Evolutionary conservation across 768 basidiomycete genomes (phyloP), one percentile per base, ranked within the genome.

Genomic region (Naganishia vaughanmartiniae): DNA sequence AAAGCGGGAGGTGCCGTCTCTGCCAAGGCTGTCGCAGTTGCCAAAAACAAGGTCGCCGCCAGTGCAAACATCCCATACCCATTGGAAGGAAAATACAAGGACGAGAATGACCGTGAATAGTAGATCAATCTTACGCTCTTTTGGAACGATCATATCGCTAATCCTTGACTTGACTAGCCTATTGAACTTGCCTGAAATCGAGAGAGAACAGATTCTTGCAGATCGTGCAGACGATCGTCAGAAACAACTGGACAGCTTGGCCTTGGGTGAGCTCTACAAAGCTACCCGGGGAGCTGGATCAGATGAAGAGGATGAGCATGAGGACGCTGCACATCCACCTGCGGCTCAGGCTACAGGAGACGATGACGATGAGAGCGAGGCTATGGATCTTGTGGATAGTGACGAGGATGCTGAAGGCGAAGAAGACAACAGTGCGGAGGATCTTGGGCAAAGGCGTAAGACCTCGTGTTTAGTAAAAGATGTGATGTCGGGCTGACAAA

Each of bases 41-140:
- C 66, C 19, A 54, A 68, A 53, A 69, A 53, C 51, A 45, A 72
- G 66, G 30, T 34, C 15, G 56, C 51, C 1, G 46, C 36, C 3
- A 63, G 45, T 24, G 28, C 71, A 5, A 51, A 54, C 34, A 46
- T 46, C 74, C 88, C 88, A 4, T 98, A 92, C 78, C 94, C 93
- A 0, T 83, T 96, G 15, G 95, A 98, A 76, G 93, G 92, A 60
- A 91, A 92, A 81, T 98, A 91, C 78, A 86, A 86, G 70, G 89
- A 96, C 76, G 92, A 92, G 75, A 85, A 84, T 15, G 95, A 97
- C 81, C 86, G 89, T 76, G 85, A 89, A 73, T 83, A 85, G 95
- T 95, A 83, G 83, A 90, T 78, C 17, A 26, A 4, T 58, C 51
- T 19, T 30, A 11, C 10, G 19, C 19, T 51, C 34, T 45, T 19